These are phyloP conservation scores for Saccharomycopsis hybrid DNA, from an alignment of 1,139 yeast genomes.

Conservation along the genomic window DNA sequence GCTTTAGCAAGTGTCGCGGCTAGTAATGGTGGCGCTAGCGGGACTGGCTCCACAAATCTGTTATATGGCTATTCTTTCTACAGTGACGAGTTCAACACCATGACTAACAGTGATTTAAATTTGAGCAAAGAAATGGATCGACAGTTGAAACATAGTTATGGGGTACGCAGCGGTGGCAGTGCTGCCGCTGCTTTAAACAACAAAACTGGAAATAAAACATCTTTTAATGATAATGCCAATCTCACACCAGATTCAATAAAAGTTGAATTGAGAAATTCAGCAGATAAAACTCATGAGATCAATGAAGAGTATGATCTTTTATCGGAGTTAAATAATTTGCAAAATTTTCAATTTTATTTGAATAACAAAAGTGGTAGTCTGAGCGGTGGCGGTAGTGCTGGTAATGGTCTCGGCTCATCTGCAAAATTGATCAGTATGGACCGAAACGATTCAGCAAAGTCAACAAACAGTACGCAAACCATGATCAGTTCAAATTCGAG, in stretches of 20 bases:
- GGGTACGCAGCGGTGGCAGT: neutral
- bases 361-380: neutral
- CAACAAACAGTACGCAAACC: constrained; percentile 21
- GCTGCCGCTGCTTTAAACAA: neutral
- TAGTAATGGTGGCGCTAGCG: neutral
- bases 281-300: neutral
- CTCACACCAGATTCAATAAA: too few relatives aligned
- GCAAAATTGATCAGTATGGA: constrained; percentile 7
- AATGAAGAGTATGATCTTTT: constrained; percentile 14
- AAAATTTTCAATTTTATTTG: constrained; percentile 18
- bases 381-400: neutral
- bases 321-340: constrained; percentile 19
- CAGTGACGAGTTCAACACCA: constrained; percentile 12
- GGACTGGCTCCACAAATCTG: neutral
- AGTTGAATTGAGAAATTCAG: neutral
- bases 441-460: constrained; percentile 15
- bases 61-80: constrained; percentile 19
- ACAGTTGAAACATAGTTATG: constrained; percentile 4
- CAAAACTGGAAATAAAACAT: neutral
- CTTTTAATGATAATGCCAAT: too few relatives aligned
- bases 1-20: too few relatives aligned
- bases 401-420: neutral
- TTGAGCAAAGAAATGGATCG: neutral
- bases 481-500: constrained; percentile 13
- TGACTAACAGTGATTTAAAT: neutral